These are phyloP conservation scores for Colletotrichum tanaceti DNA, from an alignment of 2,329 filamentous ascomycete species.

Conservation along the genomic window DNA sequence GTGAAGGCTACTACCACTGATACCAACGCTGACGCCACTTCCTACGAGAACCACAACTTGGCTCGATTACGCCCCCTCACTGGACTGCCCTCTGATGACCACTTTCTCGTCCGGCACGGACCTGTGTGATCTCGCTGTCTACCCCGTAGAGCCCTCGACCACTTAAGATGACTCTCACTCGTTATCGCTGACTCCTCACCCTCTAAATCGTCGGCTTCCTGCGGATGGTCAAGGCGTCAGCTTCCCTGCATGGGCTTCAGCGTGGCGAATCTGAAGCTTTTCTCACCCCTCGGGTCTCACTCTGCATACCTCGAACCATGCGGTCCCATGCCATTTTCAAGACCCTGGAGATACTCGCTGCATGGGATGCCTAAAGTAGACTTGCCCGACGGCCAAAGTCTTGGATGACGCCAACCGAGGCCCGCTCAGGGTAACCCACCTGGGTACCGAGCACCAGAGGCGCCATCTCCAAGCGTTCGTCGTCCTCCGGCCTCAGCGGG, in stretches of 20 bases:
- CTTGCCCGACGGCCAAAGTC: constrained; percentile 21
- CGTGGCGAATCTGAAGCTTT: constrained; percentile 11
- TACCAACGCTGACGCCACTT: constrained; percentile 3
- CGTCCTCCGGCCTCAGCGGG: constrained; percentile 12
- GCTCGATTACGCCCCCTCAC: constrained; percentile 11
- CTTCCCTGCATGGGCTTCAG: constrained; percentile 1
- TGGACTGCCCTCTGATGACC: constrained; percentile 9
- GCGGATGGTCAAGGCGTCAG: neutral
- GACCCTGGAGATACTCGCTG: constrained; percentile 19
- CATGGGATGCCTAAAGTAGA: constrained; percentile 26
- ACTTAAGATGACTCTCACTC: neutral
- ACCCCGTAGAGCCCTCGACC: neutral
- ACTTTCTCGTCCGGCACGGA: neutral
- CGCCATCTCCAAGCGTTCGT: constrained; percentile 8
- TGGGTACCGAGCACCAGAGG: neutral
- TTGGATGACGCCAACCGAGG: constrained; percentile 35
- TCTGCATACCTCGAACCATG: constrained; percentile 10
- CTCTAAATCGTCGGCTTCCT: neutral
- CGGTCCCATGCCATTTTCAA: constrained; percentile 11
- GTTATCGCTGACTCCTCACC: neutral
- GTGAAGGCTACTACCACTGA: neutral
- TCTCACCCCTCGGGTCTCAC: neutral
- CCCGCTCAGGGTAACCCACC: constrained; percentile 13
- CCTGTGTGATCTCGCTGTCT: constrained; percentile 2
- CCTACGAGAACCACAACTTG: constrained; percentile 10